A percentile compares a stretch with the other conserved stretches of the same genome.
Evolutionary conservation across 768 basidiomycete species (phyloP).

Genomic region (Termitomyces sp.): DNA sequence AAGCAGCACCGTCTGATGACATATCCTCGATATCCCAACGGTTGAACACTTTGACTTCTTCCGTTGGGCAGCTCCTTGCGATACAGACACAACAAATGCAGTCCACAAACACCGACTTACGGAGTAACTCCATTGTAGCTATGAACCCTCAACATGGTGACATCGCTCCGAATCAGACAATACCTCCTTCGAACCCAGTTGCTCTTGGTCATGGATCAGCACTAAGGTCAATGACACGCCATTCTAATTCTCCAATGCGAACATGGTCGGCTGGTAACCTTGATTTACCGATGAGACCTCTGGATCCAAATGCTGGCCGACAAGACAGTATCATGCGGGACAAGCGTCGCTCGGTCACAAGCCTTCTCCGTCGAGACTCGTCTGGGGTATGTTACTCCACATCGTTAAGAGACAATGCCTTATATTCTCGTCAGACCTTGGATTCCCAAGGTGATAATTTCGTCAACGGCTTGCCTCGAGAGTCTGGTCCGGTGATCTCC

Average conservation of each 20-base stretch:
- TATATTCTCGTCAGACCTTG: slow-evolving; percentile 34
- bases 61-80: slow-evolving; percentile 80
- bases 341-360: slow-evolving; percentile 73
- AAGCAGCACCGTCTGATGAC: slow-evolving; percentile 62
- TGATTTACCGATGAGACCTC: slow-evolving; percentile 62
- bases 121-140: slow-evolving; percentile 36
- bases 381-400: slow-evolving; percentile 47
- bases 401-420: background rate
- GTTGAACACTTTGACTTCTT: slow-evolving; percentile 73
- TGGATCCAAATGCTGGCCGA: slow-evolving; percentile 39
- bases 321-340: slow-evolving; percentile 45
- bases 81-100: slow-evolving; percentile 74
- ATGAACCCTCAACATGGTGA: slow-evolving; percentile 41
- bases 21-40: slow-evolving; percentile 73
- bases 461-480: slow-evolving; percentile 52
- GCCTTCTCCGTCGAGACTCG: slow-evolving; percentile 70
- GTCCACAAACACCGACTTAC: slow-evolving; percentile 30
- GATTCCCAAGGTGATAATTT: slow-evolving; percentile 55
- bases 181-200: slow-evolving; percentile 35
- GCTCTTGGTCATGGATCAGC: slow-evolving; percentile 59
- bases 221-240: slow-evolving; percentile 53
- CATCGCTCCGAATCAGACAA: slow-evolving; percentile 39
- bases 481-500: slow-evolving; percentile 75
- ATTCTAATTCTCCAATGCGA: slow-evolving; percentile 67
- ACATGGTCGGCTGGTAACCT: slow-evolving; percentile 84